These are phyloP conservation scores for Phylloporus arenicola DNA, from an alignment of 768 basidiomycete genomes.

Conservation along the genomic window DNA sequence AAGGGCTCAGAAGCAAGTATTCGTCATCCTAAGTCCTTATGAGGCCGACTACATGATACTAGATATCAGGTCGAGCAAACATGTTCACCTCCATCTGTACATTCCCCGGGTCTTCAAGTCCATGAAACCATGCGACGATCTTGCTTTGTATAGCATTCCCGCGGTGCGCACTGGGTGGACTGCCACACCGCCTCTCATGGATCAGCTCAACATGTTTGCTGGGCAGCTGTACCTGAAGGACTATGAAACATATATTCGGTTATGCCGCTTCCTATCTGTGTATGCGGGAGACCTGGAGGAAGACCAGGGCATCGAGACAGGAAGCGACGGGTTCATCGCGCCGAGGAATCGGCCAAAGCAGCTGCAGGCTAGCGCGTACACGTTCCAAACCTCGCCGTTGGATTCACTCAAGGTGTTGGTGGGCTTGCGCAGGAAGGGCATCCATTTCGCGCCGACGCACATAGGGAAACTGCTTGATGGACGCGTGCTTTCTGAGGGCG, in stretches of 20 bases:
- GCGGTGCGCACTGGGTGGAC: neutral
- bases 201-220: conserved; percentile 3
- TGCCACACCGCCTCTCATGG: neutral
- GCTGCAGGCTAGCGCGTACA: conserved; percentile 7
- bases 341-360: neutral
- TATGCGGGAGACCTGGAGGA: neutral
- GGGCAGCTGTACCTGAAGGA: conserved; percentile 4
- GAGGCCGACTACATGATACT: conserved; percentile 37
- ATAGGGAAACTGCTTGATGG: conserved; percentile 35
- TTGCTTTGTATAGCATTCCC: neutral
- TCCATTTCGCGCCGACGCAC: conserved; percentile 34
- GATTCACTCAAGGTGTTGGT: conserved; percentile 18
- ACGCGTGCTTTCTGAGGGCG: conserved; percentile 17
- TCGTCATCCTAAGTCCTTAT: conserved; percentile 38
- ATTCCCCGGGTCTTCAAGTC: conserved; percentile 1
- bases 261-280: conserved; percentile 4
- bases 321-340: conserved; percentile 3
- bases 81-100: conserved; percentile 4
- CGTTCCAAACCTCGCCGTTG: conserved; percentile 34
- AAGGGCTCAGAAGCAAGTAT: neutral
- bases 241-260: neutral
- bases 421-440: conserved; percentile 34
- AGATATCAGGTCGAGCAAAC: conserved; percentile 27
- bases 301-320: neutral
- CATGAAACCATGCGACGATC: conserved; percentile 4